Base-by-base conservation (phyloP, 805 yeast species). In the Metschnikowia vanudenii region DNA sequence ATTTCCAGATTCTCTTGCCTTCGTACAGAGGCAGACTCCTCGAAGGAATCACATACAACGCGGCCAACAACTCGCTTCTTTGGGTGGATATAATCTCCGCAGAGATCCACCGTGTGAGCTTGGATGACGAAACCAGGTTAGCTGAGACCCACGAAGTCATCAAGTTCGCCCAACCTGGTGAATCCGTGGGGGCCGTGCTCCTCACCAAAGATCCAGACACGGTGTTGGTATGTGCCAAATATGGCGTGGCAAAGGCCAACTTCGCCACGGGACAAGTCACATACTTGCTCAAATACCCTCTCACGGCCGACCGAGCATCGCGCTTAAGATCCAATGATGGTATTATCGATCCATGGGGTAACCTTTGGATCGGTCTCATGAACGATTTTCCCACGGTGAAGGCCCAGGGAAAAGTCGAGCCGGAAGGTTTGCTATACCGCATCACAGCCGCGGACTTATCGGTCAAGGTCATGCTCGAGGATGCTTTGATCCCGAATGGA, bases 331-430 rank as follows among this genome's bases (percentile, higher is more conserved):
- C 94, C 35, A 90, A 90, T 58, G 97, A 90, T 61, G 96, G 97
- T 0, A 77, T 80, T 38, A 78, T 89, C 34, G 90, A 88, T 49
- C 84, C 87, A 3, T 69, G 79, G 58, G 96, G 96, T 1, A 75
- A 83, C 51, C 76, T 89, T 41, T 84, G 87, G 78, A 80, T 87
- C 41, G 96, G 97, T 1, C 73, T 91, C 17, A 90, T 90, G 96
- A 73, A 74, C 18, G 81, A 80, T 47, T 80, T 79, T 54, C 66
- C 63, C 6, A 28, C 28, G 12, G 38, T 54, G 17, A 45, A 61
- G 9, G 40, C 41, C 13, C 48, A 49, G 13, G 73, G 69, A 13
- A 59, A 64, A 20, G 58, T 62, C 13, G 44, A 61, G n/a, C 66
- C 69, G 1, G 78, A 78, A 44, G 97, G 96, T 1, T 72, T 49